Percentiles rank a stretch among this genome's conserved stretches.
phyloP scores from a whole-genome alignment of 441 rosid genomes.

The Adansonia gregorii region DNA sequence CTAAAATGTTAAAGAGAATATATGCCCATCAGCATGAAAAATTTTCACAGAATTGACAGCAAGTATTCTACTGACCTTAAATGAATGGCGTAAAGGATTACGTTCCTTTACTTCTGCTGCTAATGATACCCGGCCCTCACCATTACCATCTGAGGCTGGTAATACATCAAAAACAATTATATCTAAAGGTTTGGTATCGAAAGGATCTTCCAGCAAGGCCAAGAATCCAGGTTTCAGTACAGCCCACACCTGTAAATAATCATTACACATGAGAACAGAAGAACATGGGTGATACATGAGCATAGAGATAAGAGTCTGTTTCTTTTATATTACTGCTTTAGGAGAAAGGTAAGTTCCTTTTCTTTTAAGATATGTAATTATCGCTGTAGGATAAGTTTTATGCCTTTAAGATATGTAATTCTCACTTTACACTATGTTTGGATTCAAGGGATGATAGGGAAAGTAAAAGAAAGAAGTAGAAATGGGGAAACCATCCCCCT shows the following conservation, averaged over 20 bases:
- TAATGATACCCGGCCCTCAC: constrained; percentile 74
- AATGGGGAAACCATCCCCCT: too few relatives aligned
- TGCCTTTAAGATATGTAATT: too few relatives aligned
- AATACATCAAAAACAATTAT: constrained; percentile 92
- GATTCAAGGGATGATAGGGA: too few relatives aligned
- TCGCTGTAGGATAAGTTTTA: too few relatives aligned
- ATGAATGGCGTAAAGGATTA: constrained; percentile 92
- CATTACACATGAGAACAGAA: constrained; percentile 22
- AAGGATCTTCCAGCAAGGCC: constrained; percentile 87
- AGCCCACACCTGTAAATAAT: constrained; percentile 87
- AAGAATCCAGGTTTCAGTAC: constrained; percentile 97
- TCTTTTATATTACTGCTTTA: too few relatives aligned
- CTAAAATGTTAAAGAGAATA: background rate
- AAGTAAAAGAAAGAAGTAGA: too few relatives aligned
- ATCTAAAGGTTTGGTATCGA: constrained; percentile 82
- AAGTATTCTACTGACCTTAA: constrained; percentile 54
- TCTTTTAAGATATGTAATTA: too few relatives aligned
- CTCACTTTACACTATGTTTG: too few relatives aligned
- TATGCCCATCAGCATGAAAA: background rate
- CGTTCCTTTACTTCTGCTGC: constrained; percentile 89
- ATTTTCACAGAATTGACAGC: background rate
- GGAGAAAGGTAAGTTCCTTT: too few relatives aligned
- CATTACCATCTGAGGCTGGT: constrained; percentile 87
- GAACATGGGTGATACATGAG: background rate
- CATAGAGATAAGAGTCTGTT: too few relatives aligned